phyloP scores from a whole-genome alignment of 2,329 filamentous ascomycete species.

The Fusarium albosuccineum region DNA sequence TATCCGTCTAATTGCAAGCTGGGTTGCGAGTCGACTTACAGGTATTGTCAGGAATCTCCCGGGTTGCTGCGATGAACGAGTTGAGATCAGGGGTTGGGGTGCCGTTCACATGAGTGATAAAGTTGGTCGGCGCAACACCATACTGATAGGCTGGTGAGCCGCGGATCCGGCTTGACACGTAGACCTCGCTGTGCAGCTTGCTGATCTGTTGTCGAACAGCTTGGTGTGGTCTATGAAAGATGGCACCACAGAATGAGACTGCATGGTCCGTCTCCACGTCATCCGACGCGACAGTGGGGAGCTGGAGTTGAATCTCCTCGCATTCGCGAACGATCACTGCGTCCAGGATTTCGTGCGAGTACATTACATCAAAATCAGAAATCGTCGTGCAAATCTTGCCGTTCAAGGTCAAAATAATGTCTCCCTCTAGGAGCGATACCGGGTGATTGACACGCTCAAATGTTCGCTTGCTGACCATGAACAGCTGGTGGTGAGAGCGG shows the following conservation, averaged over 20 bases:
- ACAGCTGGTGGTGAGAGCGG: constrained; percentile 92
- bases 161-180: constrained; percentile 87
- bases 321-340: constrained; percentile 90
- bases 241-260: constrained; percentile 94
- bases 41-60: constrained; percentile 93
- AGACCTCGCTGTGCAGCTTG: constrained; percentile 95
- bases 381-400: constrained; percentile 93
- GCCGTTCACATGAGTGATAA: constrained; percentile 96
- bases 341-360: constrained; percentile 84
- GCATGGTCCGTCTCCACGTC: constrained; percentile 94
- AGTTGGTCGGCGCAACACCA: constrained; percentile 94
- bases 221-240: constrained; percentile 93
- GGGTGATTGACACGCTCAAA: constrained; percentile 68
- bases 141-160: constrained; percentile 91
- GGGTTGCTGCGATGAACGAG: constrained; percentile 83
- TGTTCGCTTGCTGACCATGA: constrained; percentile 95
- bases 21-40: constrained; percentile 65
- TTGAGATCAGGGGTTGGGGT: constrained; percentile 85
- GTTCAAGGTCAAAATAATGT: constrained; percentile 92
- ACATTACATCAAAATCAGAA: constrained; percentile 96
- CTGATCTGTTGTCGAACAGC: constrained; percentile 97
- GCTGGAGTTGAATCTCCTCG: constrained; percentile 79
- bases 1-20: background rate
- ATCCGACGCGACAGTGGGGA: constrained; percentile 88
- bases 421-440: constrained; percentile 82